Evolutionary conservation across 2,329 filamentous ascomycete genomes (phyloP), one percentile per base, ranked within the genome.

Genomic region (Endoconidiophora polonica): DNA sequence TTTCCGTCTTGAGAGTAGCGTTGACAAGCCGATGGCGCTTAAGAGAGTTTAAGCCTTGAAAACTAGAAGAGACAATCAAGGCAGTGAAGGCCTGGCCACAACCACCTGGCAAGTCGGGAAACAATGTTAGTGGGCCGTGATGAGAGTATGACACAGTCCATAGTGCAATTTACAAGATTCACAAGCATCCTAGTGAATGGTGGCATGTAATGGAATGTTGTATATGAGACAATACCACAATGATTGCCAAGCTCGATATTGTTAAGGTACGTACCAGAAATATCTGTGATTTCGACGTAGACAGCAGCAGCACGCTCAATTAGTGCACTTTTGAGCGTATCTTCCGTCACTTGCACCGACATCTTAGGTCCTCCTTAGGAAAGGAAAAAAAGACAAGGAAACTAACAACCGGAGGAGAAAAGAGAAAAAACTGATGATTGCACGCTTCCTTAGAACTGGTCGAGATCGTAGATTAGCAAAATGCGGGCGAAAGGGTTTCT

Each of bases 21-120:
- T 95, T 94, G 58, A 94, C 87, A 55, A 93, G 73, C 41, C 88
- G 79, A 66, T 94, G 86, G 52, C 88, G 76, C 62, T 86, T 86
- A 52, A 95, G 77, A 48, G 84, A 84, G 60, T 69, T 83, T 64
- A 83, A 81, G 58, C 77, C 79, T 50, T 73, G 70, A 63, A 86
- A 87, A 52, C 77, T 68, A 29, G 80, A 71, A 6, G 81, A 84
- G 22, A 79, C 72, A 57, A 79, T 72, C 50, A 76, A 64, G 1
- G 72, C 67, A 1, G 73, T 75, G 62, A 78, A 79, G 29, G 75
- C 72, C 59, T 77, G 74, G 54, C 75, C 75, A 59, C 75, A 79
- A 59, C 75, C 75, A 55, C 75, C 74, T 78, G n/a, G 39, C 14
- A 9, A 46, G 12, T 39, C 22, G 20, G 39, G 40, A 26, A 23